Conservation (phyloP, 768 basidiomycete species). For the Lentinula edodes region DNA sequence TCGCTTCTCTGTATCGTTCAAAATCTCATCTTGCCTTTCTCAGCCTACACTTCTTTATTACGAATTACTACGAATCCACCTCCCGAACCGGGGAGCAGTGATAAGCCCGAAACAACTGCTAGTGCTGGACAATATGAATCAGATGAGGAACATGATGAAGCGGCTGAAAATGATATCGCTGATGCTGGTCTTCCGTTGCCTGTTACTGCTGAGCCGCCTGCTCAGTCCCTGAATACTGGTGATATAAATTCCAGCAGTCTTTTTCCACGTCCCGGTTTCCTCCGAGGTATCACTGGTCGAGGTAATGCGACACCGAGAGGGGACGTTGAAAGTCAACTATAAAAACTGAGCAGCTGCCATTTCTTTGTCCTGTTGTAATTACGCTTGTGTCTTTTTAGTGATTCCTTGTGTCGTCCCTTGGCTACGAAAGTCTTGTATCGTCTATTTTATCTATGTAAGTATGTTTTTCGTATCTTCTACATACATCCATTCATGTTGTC, state of each 20-base stretch:
- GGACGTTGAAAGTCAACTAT: constrained; percentile 6
- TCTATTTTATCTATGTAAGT: not conserved
- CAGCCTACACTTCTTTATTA: constrained; percentile 85
- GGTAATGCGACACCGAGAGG: not conserved
- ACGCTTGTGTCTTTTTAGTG: not conserved
- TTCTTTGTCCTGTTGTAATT: not conserved
- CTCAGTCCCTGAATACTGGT: not conserved
- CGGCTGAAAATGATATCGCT: not conserved
- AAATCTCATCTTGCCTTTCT: not conserved
- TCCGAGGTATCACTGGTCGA: constrained; percentile 1
- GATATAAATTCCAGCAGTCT: not conserved
- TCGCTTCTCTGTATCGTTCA: not conserved
- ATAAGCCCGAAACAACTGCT: constrained; percentile 1
- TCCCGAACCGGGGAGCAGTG: constrained; percentile 19
- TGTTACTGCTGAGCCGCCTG: not conserved
- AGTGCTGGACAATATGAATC: not conserved
- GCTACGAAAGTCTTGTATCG: not conserved
- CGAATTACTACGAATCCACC: constrained; percentile 73
- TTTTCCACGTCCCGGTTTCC: not conserved
- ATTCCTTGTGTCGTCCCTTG: not conserved
- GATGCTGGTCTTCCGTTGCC: not conserved
- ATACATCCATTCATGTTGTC: not conserved
- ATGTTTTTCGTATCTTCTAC: not conserved
- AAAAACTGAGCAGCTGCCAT: not conserved
- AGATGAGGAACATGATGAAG: constrained; percentile 1